Evolutionary conservation across 352 stramenopile genomes (phyloP), one percentile per base, ranked within the genome.

Genomic region (Pythium insidiosum): DNA sequence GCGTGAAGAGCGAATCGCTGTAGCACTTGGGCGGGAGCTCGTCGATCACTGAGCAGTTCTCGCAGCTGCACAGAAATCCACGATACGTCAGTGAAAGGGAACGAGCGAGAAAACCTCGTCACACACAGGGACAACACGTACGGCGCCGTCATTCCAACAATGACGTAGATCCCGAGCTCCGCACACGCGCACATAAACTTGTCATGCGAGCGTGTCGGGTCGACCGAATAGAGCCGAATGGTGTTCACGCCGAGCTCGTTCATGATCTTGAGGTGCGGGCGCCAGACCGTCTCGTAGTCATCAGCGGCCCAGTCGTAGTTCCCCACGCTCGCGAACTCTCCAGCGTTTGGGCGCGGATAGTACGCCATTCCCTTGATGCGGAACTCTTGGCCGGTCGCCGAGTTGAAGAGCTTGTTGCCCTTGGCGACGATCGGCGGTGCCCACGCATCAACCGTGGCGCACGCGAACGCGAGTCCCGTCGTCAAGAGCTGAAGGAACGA

Each of bases 341-440:
- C 72, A 12, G 36, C 52, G 58, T 88, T 88, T 13, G 75, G 72
- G 2, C 72, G 68, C 5, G 75, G 75, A 49, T 79, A 84, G 47
- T 87, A 84, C 15, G 66, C 71, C 63, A 87, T 76, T 9, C 74
- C 73, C 26, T 84, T 83, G 34, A 84, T 67, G 20, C 68, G 61
- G 48, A 88, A 84, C 48, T 94, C 75, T 9, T 68, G 36, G 11
- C 70, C 68, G 1, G 72, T 80, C 3, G 66, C 47, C 12, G 67
- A 76, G 58, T 90, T 61, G 58, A 92, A 95, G 51, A 94, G 76
- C 53, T 91, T 93, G 66, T 90, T 90, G 49, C 79, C 77, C 44
- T 78, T 81, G 24, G 53, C 30, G 4, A 81, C 48, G 53, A 84
- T 69, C 5, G 66, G 66, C 10, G 66, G 36, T 12, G 73, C n/a